Conservation (phyloP, 768 basidiomycete species). For the Lactarius hengduanensis region DNA sequence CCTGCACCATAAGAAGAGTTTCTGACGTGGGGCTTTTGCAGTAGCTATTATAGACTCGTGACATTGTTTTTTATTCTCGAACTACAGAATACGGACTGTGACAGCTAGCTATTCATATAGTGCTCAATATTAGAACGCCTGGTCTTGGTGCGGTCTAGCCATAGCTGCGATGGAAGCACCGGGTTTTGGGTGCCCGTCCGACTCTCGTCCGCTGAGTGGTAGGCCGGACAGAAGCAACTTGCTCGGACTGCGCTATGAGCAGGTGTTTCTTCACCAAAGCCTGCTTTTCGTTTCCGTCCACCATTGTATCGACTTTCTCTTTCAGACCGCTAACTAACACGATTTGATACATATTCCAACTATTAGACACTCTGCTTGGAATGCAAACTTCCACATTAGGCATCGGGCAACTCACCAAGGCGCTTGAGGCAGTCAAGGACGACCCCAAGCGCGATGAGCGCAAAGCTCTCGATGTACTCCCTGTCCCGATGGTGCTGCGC, state of each 20-base stretch:
- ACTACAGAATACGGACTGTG: conserved; percentile 1
- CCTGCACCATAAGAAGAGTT: neutral
- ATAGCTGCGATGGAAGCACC: neutral
- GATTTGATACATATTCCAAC: neutral
- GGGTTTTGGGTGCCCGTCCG: neutral
- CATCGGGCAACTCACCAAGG: conserved; percentile 2
- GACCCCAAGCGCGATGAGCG: conserved; percentile 55
- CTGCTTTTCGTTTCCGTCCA: too few species aligned
- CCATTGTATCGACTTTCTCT: neutral
- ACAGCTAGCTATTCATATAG: neutral
- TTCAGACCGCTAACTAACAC: neutral
- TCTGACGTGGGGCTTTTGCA: conserved; percentile 1
- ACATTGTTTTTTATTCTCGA: neutral
- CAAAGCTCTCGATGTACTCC: conserved; percentile 55
- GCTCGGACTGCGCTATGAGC: too few species aligned
- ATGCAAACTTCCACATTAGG: neutral
- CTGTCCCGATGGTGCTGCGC: conserved; percentile 41
- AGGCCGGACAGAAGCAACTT: too few species aligned
- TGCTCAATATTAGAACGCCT: neutral
- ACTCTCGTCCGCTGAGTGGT: neutral
- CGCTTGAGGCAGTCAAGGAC: conserved; percentile 11
- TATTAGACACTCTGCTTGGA: neutral
- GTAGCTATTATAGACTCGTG: conserved; percentile 12
- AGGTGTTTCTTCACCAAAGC: too few species aligned
- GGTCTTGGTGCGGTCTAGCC: neutral